phyloP scores from a whole-genome alignment of 306 rosid species.

The Pyrus betulifolia region DNA sequence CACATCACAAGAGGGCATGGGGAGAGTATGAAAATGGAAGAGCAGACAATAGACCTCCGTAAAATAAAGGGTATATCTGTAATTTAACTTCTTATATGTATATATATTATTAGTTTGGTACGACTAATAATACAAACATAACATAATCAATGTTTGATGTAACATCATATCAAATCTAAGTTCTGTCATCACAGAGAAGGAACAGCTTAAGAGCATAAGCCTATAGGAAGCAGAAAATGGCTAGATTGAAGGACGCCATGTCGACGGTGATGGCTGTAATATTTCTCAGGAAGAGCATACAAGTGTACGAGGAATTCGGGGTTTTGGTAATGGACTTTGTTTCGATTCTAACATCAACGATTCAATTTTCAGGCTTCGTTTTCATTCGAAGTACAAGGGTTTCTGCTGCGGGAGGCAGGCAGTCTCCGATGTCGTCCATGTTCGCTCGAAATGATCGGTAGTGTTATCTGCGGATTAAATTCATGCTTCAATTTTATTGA shows the following conservation, averaged over 20 bases:
- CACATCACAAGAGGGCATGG: too few species aligned
- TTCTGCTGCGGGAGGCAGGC: neutral
- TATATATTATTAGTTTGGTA: neutral
- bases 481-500: neutral
- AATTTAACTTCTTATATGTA: neutral
- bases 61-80: slow-evolving; percentile 7
- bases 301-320: slow-evolving; percentile 30
- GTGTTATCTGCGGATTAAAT: neutral
- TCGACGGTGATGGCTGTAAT: slow-evolving; percentile 35
- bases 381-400: neutral
- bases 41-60: neutral
- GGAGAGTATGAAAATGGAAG: too few species aligned
- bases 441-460: slow-evolving; percentile 48
- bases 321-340: slow-evolving; percentile 16
- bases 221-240: slow-evolving; percentile 11
- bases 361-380: neutral
- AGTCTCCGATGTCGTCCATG: slow-evolving; percentile 44
- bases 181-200: neutral
- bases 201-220: neutral
- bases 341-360: neutral
- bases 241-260: slow-evolving; percentile 27
- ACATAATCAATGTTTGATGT: neutral
- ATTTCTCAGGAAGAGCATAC: slow-evolving; percentile 42
- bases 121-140: neutral
- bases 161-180: neutral